These are phyloP conservation scores for Globisporangium ultimum DNA, from an alignment of 352 stramenopile species.

Conservation along the genomic window DNA sequence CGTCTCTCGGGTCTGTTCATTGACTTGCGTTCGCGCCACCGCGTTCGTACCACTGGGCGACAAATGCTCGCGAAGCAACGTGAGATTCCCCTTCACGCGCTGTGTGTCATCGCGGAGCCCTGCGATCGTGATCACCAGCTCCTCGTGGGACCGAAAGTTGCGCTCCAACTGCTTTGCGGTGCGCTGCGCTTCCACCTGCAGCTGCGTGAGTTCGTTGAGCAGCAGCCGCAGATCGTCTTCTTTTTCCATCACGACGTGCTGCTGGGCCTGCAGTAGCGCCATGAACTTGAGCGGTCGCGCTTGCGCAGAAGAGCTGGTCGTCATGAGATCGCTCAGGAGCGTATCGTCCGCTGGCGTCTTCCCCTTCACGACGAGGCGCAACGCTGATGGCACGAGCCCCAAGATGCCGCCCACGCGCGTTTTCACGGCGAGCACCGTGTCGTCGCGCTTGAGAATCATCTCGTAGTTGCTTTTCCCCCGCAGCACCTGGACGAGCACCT, in stretches of 20 bases:
- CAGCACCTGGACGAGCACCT: constrained; percentile 47
- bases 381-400: constrained; percentile 29
- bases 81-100: constrained; percentile 38
- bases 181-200: constrained; percentile 26
- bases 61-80: constrained; percentile 50
- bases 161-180: constrained; percentile 43
- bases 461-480: constrained; percentile 62
- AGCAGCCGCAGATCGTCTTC: constrained; percentile 58
- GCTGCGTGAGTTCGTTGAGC: constrained; percentile 54
- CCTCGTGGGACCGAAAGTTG: constrained; percentile 49
- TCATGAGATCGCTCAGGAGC: constrained; percentile 11
- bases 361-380: constrained; percentile 64
- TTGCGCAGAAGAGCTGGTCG: constrained; percentile 2
- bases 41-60: neutral
- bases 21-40: constrained; percentile 10
- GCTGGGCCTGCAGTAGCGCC: constrained; percentile 56
- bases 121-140: constrained; percentile 43
- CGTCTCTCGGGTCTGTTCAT: constrained; percentile 20
- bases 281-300: constrained; percentile 59
- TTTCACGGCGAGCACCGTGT: constrained; percentile 42
- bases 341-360: constrained; percentile 47
- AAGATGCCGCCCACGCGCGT: constrained; percentile 39
- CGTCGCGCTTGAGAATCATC: constrained; percentile 31
- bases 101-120: constrained; percentile 34
- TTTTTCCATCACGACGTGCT: constrained; percentile 60